These are phyloP conservation scores for Anthracocystis walkeri DNA, from an alignment of 1,284 basidiomycete genomes.

Conservation along the genomic window DNA sequence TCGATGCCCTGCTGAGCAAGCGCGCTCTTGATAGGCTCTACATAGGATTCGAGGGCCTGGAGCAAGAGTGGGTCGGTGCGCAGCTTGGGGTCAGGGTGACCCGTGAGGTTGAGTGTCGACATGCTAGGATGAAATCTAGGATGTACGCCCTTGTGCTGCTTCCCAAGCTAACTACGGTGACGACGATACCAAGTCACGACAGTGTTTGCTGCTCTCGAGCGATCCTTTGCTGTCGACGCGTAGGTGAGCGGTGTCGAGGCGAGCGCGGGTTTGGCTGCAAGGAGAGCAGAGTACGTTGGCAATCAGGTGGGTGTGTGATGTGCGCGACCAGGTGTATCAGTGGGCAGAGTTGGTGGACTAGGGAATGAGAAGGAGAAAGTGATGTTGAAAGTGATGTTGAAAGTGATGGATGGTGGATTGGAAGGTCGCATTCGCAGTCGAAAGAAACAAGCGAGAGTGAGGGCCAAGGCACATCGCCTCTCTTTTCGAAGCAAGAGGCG, in stretches of 20 bases:
- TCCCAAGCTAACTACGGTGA: constrained; percentile 1
- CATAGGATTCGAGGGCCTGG: constrained; percentile 48
- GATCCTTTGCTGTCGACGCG: constrained; percentile 4
- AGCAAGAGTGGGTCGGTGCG: constrained; percentile 39
- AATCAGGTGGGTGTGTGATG: not conserved
- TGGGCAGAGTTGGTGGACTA: not conserved
- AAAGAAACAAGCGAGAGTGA: not conserved
- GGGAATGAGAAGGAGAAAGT: not conserved
- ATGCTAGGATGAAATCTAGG: constrained; percentile 4
- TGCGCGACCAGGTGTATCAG: not conserved
- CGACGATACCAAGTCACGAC: not conserved
- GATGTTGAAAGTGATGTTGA: constrained; percentile 2
- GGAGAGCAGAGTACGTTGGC: no score
- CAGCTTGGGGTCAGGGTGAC: constrained; percentile 49
- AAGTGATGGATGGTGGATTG: constrained; percentile 7
- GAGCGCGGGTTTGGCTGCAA: not conserved
- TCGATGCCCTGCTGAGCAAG: constrained; percentile 27
- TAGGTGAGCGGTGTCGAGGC: not conserved
- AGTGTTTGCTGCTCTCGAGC: not conserved
- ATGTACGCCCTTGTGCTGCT: not conserved
- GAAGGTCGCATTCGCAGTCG: no score
- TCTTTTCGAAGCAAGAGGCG: constrained; percentile 1
- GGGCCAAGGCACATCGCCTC: not conserved
- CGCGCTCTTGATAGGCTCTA: constrained; percentile 45
- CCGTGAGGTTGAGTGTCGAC: constrained; percentile 56